A percentile compares a stretch with the other conserved stretches of the same genome.
phyloP scores from a whole-genome alignment of 306 rosid genomes.

The Quercus cerris region DNA sequence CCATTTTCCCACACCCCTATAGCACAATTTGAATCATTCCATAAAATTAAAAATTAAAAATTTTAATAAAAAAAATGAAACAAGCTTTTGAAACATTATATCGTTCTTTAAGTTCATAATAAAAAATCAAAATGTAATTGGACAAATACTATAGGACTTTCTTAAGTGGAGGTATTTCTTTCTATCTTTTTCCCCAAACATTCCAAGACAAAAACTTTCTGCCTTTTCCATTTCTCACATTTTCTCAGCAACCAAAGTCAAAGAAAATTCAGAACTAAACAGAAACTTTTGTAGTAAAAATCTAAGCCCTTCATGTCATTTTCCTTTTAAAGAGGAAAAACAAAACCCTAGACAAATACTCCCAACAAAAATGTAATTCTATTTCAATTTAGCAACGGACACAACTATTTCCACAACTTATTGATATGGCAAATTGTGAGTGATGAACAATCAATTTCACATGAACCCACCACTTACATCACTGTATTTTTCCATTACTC shows the following conservation, averaged over 20 bases:
- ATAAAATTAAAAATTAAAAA: background rate
- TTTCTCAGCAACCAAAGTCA: background rate
- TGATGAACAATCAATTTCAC: no score
- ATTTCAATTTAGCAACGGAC: no score
- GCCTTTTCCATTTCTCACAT: background rate
- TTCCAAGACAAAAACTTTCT: background rate
- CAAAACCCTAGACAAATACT: no score
- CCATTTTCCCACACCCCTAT: conserved; percentile 95
- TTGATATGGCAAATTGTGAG: no score
- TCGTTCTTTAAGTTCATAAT: no score
- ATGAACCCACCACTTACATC: no score
- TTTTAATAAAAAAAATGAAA: background rate
- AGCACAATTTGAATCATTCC: conserved; percentile 24
- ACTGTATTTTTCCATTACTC: no score
- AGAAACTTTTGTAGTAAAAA: background rate
- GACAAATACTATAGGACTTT: background rate
- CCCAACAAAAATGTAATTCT: no score
- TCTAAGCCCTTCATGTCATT: background rate
- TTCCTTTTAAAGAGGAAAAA: background rate
- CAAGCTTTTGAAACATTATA: background rate
- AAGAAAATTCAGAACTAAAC: background rate
- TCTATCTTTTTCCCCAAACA: background rate
- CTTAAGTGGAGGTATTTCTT: background rate
- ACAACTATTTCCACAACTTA: no score
- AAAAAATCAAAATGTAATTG: background rate